Conservation (phyloP, 2,329 filamentous ascomycete genomes). For the Hirsutella thompsonii region DNA sequence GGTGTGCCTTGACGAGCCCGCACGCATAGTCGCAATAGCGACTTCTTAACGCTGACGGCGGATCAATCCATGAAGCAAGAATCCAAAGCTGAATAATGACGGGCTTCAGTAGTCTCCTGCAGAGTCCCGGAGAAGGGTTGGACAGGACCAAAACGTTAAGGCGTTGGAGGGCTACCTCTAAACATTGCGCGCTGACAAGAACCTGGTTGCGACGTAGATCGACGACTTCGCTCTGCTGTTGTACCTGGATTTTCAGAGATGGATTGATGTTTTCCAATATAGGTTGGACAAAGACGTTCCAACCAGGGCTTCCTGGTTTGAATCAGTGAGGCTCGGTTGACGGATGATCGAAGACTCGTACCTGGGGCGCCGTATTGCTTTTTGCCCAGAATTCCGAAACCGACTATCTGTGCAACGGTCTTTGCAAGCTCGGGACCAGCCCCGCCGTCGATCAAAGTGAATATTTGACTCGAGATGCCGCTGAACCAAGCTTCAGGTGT, state of each 20-base stretch:
- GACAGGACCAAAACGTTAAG: conserved; percentile 44
- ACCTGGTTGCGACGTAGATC: conserved; percentile 29
- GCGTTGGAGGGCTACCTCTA: conserved; percentile 39
- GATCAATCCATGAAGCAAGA: conserved; percentile 36
- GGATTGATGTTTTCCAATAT: conserved; percentile 40
- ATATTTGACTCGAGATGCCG: conserved; percentile 46
- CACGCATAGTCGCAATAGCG: conserved; percentile 31
- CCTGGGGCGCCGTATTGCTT: conserved; percentile 52
- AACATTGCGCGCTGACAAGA: conserved; percentile 31
- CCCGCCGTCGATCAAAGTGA: conserved; percentile 45
- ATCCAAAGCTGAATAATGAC: conserved; percentile 52
- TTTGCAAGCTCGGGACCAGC: conserved; percentile 21
- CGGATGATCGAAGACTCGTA: conserved; percentile 7
- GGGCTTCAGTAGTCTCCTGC: conserved; percentile 45
- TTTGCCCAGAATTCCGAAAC: conserved; percentile 52
- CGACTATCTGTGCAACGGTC: conserved; percentile 23
- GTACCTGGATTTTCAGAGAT: conserved; percentile 11
- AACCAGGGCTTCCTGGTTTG: conserved; percentile 39
- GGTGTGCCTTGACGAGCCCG: conserved; percentile 40
- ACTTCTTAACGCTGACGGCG: conserved; percentile 19
- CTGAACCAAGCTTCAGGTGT: conserved; percentile 45
- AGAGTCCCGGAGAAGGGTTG: conserved; percentile 54
- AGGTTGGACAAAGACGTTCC: conserved; percentile 48
- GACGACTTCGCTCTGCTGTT: conserved; percentile 21
- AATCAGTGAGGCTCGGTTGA: not conserved